Base-by-base conservation (phyloP, 805 yeast species). In the Pichia deserticola region DNA sequence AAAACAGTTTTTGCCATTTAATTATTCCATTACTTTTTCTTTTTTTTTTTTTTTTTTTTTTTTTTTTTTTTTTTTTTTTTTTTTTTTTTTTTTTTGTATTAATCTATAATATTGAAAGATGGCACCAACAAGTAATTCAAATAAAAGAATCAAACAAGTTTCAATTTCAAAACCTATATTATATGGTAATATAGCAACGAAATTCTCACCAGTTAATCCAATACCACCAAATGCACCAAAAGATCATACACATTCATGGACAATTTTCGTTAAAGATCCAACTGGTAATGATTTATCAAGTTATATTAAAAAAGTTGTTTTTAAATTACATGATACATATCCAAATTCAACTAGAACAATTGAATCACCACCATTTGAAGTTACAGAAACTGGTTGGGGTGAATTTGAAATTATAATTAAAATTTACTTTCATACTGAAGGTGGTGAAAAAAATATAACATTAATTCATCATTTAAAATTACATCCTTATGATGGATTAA, bases 341-440 rank as follows among this genome's bases (percentile, higher is more conserved):
- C 84, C 83, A 25, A 87, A 83, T 58, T 79, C 97, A 1, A 80
- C 89, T n/a, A 72, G 99, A 49, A 77, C 93, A 1, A 75, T 92
- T 13, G 98, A 93, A 54, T 64, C 73, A 33, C 97, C 98, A 2
- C 99, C 99, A 0, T 93, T 85, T 60, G 95, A 89, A 64, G 89
- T 93, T 32, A 86, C 96, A 2, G 99, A 93, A 62, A 87, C 98
- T 0, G 99, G 99, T 0, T 93, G 99, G 99, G 99, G 99, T 57
- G 99, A 93, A 66, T 93, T 93, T 67, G 99, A 93, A 61, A 85
- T 93, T 53, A 79, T 86, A 36, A 82, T 93, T 49, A 87, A 90
- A 62, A 79, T 93, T 15, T 90, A 83, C 64, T 93, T 93, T 65
- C 83, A 82, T 37, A 76, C 83, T n/a, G 95, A 87, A 33, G 84